These are phyloP conservation scores for Ganoderma boninense DNA, from an alignment of 1,284 basidiomycete genomes.

Conservation along the genomic window DNA sequence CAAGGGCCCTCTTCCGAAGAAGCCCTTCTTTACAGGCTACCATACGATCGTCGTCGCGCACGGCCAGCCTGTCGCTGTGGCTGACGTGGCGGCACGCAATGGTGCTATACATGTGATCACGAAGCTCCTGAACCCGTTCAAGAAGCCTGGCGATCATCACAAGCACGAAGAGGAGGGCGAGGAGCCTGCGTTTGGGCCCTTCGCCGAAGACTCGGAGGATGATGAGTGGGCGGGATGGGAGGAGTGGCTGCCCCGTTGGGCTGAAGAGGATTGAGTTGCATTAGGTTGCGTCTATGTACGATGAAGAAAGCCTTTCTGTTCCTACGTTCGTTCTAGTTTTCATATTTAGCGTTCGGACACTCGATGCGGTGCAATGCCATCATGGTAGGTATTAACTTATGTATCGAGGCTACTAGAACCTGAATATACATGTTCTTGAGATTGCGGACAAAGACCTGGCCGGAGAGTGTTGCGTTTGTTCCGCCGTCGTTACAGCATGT, in stretches of 20 bases:
- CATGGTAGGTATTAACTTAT: background rate
- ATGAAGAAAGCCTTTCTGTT: background rate
- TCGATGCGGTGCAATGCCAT: background rate
- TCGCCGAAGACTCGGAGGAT: constrained; percentile 30
- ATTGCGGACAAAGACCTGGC: too few species aligned
- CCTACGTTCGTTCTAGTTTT: background rate
- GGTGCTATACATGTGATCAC: constrained; percentile 69
- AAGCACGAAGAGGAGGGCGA: constrained; percentile 6
- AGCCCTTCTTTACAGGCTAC: constrained; percentile 41
- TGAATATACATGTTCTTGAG: too few species aligned
- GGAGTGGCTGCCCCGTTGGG: constrained; percentile 56
- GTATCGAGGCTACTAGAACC: too few species aligned
- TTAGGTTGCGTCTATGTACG: background rate
- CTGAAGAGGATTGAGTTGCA: constrained; percentile 33
- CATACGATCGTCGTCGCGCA: constrained; percentile 64
- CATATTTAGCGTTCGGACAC: background rate
- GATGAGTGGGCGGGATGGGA: constrained; percentile 70
- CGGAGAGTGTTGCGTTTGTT: too few species aligned
- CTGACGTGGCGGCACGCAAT: constrained; percentile 68
- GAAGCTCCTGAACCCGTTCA: constrained; percentile 55
- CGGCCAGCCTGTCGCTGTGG: constrained; percentile 51
- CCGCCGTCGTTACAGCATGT: too few species aligned
- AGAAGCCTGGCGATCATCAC: constrained; percentile 19
- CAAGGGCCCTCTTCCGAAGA: constrained; percentile 38
- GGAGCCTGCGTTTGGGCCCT: background rate